A percentile compares a stretch with the other conserved stretches of the same genome.
Conservation (phyloP, 257 asterid genomes). For the Solanum peruvianum region DNA sequence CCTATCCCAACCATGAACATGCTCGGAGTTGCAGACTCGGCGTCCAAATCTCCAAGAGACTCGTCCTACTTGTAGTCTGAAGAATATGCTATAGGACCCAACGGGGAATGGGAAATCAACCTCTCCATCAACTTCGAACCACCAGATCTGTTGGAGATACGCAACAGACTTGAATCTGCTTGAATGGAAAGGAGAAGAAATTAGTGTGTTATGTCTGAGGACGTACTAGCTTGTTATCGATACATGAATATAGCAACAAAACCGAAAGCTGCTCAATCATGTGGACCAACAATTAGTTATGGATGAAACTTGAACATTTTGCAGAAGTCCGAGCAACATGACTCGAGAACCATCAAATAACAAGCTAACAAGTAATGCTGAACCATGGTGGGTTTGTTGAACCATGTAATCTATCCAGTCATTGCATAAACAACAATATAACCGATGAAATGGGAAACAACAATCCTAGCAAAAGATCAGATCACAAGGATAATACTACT, state of each 20-base stretch:
- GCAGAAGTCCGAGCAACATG: not conserved
- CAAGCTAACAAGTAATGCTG: not conserved
- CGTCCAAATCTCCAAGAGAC: conserved; percentile 57
- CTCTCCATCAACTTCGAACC: conserved; percentile 88
- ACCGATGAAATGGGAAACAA: not conserved
- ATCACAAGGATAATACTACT: not conserved
- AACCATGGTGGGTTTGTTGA: not conserved
- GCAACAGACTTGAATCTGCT: conserved; percentile 59
- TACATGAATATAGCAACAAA: not conserved
- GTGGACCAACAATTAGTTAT: not conserved
- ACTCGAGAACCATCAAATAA: not conserved
- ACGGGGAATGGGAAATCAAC: conserved; percentile 74
- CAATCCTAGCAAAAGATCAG: not conserved
- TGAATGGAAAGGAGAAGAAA: not conserved
- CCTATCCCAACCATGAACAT: conserved; percentile 85
- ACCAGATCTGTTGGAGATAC: conserved; percentile 95
- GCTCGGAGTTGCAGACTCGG: conserved; percentile 49
- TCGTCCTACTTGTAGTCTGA: conserved; percentile 72
- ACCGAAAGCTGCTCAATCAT: not conserved
- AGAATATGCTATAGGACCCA: conserved; percentile 68
- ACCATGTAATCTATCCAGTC: not conserved
- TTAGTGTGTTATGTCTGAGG: not conserved
- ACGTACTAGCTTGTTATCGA: not conserved
- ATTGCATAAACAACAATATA: not conserved
- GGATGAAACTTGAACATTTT: not conserved